Evolutionary conservation across 2,329 filamentous ascomycete genomes (phyloP).

Genomic region (Tolypocladium paradoxum): DNA sequence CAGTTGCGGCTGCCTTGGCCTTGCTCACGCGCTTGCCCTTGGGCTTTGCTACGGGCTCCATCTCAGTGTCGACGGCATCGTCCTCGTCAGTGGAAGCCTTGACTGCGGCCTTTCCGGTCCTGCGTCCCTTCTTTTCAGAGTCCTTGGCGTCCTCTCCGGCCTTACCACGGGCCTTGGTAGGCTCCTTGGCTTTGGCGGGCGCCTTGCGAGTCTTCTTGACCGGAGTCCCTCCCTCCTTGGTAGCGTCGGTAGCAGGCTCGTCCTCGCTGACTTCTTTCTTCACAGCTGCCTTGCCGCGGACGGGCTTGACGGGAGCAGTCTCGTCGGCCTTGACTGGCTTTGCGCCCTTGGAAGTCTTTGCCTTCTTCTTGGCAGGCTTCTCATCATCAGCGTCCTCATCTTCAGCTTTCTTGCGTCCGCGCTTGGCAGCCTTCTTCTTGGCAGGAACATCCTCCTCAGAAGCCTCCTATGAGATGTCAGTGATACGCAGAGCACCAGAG

Average conservation of each 20-base stretch:
- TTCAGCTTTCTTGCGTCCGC: constrained; percentile 1
- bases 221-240: constrained; percentile 7
- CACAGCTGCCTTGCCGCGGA: constrained; percentile 1
- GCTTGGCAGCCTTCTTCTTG: constrained; percentile 10
- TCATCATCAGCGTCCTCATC: too few species aligned
- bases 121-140: constrained; percentile 1
- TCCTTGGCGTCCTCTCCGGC: background rate
- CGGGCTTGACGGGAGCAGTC: background rate
- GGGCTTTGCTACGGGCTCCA: constrained; percentile 17
- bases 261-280: constrained; percentile 8
- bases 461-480: background rate
- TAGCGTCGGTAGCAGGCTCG: constrained; percentile 3
- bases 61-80: constrained; percentile 1
- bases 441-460: constrained; percentile 9
- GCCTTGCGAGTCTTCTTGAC: constrained; percentile 4
- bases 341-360: constrained; percentile 18
- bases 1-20: constrained; percentile 11
- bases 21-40: constrained; percentile 16
- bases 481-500: background rate
- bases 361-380: too few species aligned
- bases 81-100: constrained; percentile 4
- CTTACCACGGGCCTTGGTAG: constrained; percentile 3
- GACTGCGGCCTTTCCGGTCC: background rate
- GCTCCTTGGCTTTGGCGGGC: background rate
- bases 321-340: constrained; percentile 12